phyloP scores from a whole-genome alignment of 1,284 basidiomycete genomes.

The Cystobasidium pallidum region DNA sequence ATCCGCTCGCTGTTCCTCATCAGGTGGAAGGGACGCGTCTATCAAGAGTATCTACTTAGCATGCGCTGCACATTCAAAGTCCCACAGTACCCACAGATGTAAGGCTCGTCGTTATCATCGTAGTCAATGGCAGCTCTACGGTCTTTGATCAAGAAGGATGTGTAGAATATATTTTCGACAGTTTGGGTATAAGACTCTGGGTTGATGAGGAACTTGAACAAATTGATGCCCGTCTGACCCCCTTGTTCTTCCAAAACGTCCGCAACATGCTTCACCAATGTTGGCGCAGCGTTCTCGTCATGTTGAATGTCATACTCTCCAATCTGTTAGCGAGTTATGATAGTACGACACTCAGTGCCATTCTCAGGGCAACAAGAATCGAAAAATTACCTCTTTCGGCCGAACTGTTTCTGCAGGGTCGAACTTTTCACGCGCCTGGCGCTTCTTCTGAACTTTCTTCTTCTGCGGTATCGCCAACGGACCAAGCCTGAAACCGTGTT shows the following conservation, averaged over 20 bases:
- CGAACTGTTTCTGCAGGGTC: constrained; percentile 45
- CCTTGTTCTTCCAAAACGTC: constrained; percentile 29
- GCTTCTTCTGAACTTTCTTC: constrained; percentile 39
- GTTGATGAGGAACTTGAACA: constrained; percentile 80
- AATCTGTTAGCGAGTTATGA: constrained; percentile 7
- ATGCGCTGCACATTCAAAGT: too few relatives aligned
- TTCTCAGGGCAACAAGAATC: neutral
- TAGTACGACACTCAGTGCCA: neutral
- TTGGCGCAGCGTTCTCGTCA: constrained; percentile 39
- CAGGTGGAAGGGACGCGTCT: constrained; percentile 35
- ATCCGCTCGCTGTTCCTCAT: constrained; percentile 29
- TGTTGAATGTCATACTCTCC: constrained; percentile 33
- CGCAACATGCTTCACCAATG: constrained; percentile 49
- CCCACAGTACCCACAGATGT: constrained; percentile 65
- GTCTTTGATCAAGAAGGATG: constrained; percentile 86
- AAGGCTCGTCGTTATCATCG: constrained; percentile 67
- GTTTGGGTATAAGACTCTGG: constrained; percentile 85
- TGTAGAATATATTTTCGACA: constrained; percentile 89
- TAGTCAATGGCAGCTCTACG: constrained; percentile 71
- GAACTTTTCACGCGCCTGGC: constrained; percentile 46
- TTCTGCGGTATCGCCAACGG: constrained; percentile 42
- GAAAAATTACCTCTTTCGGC: constrained; percentile 33
- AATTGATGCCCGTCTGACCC: constrained; percentile 64
- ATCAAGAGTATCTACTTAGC: neutral
- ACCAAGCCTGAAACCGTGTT: constrained; percentile 36